Conservation (phyloP, 1,139 yeast species). For the Zygoascus meyerae region DNA sequence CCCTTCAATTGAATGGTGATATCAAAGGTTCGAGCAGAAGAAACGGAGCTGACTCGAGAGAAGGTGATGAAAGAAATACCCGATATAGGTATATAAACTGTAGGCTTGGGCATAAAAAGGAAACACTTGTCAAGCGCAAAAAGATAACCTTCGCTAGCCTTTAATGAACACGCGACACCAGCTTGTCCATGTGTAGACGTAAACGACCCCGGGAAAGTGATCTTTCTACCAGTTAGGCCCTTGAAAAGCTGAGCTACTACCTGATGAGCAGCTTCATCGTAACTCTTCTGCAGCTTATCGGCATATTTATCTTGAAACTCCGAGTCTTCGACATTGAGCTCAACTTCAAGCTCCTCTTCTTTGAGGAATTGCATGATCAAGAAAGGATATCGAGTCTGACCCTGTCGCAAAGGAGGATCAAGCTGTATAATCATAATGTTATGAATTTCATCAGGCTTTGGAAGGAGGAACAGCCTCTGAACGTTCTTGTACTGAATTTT, state of each 20-base stretch:
- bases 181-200: constrained; percentile 61
- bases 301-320: constrained; percentile 75
- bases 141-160: constrained; percentile 91
- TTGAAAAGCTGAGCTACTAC: constrained; percentile 86
- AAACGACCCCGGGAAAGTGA: constrained; percentile 82
- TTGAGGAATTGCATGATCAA: constrained; percentile 81
- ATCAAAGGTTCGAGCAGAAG: constrained; percentile 88
- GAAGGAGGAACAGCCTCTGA: constrained; percentile 84
- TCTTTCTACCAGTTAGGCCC: constrained; percentile 83
- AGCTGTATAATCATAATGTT: constrained; percentile 83
- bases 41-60: constrained; percentile 82
- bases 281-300: constrained; percentile 65
- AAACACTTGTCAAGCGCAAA: constrained; percentile 89
- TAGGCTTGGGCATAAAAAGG: constrained; percentile 89
- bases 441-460: constrained; percentile 90
- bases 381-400: constrained; percentile 94
- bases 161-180: constrained; percentile 85
- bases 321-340: constrained; percentile 75
- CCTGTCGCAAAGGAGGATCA: constrained; percentile 91
- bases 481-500: constrained; percentile 87
- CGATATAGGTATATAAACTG: constrained; percentile 80
- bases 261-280: constrained; percentile 77
- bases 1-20: constrained; percentile 68
- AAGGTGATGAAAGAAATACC: constrained; percentile 74
- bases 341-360: constrained; percentile 89